Evolutionary conservation across 2,329 filamentous ascomycete genomes (phyloP).

Genomic region (Penicillium aurantiogriseum): DNA sequence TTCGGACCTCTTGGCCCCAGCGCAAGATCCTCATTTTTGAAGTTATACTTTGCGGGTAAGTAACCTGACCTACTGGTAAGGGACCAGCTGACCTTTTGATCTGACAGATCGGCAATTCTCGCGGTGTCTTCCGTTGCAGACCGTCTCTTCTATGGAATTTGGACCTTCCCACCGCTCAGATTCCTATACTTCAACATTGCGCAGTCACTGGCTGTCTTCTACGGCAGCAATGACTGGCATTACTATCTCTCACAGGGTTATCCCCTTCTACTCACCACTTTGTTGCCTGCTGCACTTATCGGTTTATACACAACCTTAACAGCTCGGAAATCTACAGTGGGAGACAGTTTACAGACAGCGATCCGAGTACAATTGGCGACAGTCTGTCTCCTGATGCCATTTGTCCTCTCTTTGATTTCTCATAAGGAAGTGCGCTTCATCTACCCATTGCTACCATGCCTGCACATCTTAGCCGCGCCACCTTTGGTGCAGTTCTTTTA

Average conservation of each 20-base stretch:
- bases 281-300: conserved; percentile 70
- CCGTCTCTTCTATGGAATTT: conserved; percentile 74
- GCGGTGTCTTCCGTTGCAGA: conserved; percentile 66
- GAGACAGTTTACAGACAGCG: conserved; percentile 31
- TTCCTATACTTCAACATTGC: conserved; percentile 90
- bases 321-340: conserved; percentile 35
- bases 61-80: not conserved
- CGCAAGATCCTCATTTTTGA: conserved; percentile 61
- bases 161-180: conserved; percentile 83
- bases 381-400: conserved; percentile 59
- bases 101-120: conserved; percentile 56
- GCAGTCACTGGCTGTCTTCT: conserved; percentile 85
- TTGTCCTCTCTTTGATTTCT: conserved; percentile 70
- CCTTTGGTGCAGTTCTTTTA: conserved; percentile 65
- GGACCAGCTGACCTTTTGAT: conserved; percentile 10
- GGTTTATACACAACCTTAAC: conserved; percentile 59
- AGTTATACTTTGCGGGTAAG: conserved; percentile 58
- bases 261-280: conserved; percentile 80
- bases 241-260: conserved; percentile 92
- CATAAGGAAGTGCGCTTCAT: conserved; percentile 99
- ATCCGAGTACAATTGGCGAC: conserved; percentile 57
- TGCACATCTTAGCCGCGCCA: conserved; percentile 76
- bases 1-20: conserved; percentile 43
- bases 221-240: conserved; percentile 84
- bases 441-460: conserved; percentile 82